Conservation (phyloP, 23 red algal genomes). For the Pyropia yezoensis region DNA sequence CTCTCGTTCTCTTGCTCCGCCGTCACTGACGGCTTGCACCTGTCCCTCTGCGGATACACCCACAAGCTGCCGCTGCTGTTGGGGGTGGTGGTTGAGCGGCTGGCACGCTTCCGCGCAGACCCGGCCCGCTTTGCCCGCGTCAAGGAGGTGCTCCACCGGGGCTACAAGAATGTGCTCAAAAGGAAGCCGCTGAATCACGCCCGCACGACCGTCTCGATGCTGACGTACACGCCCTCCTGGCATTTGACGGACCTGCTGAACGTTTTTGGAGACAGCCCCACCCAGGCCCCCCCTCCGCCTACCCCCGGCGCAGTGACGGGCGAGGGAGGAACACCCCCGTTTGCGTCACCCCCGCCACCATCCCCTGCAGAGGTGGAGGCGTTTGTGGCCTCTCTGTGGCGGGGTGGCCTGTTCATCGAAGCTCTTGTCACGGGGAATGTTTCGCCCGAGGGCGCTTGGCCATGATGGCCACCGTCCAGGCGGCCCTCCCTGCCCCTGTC, state of each 20-base stretch:
- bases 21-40: slow-evolving; percentile 14
- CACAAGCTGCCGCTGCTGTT: slow-evolving; percentile 39
- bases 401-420: slow-evolving; percentile 21
- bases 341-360: no score
- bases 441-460: slow-evolving; percentile 17
- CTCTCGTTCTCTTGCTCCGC: slow-evolving; percentile 25
- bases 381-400: neutral
- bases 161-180: slow-evolving; percentile 35
- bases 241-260: slow-evolving; percentile 38
- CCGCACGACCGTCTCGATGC: slow-evolving; percentile 17
- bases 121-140: slow-evolving; percentile 32
- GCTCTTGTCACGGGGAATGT: slow-evolving; percentile 77
- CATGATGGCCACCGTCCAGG: slow-evolving; percentile 26
- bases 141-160: slow-evolving; percentile 25
- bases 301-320: no score
- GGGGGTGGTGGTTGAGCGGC: slow-evolving; percentile 23
- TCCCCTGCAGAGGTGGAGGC: no score
- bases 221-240: slow-evolving; percentile 52
- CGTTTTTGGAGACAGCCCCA: slow-evolving; percentile 15
- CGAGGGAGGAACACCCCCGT: no score
- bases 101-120: slow-evolving; percentile 25
- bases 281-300: neutral
- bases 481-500: slow-evolving; percentile 21
- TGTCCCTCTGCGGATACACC: slow-evolving; percentile 40
- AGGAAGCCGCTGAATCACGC: slow-evolving; percentile 27